These are phyloP conservation scores for Globisporangium paddicum DNA, from an alignment of 352 stramenopile genomes.

Conservation along the genomic window DNA sequence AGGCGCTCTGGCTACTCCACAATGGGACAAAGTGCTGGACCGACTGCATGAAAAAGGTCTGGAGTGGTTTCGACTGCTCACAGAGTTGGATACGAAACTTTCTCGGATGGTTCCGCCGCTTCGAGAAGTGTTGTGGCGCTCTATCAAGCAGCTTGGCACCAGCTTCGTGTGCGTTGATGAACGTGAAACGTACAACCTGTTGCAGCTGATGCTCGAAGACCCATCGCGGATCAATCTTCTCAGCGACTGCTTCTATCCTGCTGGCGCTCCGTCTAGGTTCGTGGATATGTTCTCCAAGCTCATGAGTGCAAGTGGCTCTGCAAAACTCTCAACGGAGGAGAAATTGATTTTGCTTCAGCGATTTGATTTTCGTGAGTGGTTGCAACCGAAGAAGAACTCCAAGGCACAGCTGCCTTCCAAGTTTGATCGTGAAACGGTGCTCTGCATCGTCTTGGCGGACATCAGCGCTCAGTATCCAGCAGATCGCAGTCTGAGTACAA, in stretches of 20 bases:
- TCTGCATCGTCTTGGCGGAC: slow-evolving; percentile 75
- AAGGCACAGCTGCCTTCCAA: slow-evolving; percentile 39
- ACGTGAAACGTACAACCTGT: slow-evolving; percentile 69
- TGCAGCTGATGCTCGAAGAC: slow-evolving; percentile 85
- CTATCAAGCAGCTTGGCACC: slow-evolving; percentile 76
- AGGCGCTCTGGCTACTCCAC: slow-evolving; percentile 12
- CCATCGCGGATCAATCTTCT: slow-evolving; percentile 73
- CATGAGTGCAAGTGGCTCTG: slow-evolving; percentile 67
- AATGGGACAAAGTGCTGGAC: slow-evolving; percentile 33
- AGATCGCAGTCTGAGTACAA: slow-evolving; percentile 28
- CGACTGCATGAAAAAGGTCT: slow-evolving; percentile 69
- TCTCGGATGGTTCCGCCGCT: slow-evolving; percentile 77
- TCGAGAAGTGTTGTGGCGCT: slow-evolving; percentile 76
- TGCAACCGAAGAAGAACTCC: slow-evolving; percentile 42
- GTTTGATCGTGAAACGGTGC: slow-evolving; percentile 78
- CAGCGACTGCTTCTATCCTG: slow-evolving; percentile 79
- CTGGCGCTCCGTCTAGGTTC: slow-evolving; percentile 63
- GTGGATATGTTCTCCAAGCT: slow-evolving; percentile 87
- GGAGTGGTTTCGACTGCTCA: slow-evolving; percentile 79
- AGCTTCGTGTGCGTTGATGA: slow-evolving; percentile 82
- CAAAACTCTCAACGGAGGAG: slow-evolving; percentile 65
- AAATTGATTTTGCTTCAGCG: slow-evolving; percentile 64
- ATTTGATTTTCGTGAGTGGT: slow-evolving; percentile 77
- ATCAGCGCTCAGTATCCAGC: slow-evolving; percentile 52
- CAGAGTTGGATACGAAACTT: slow-evolving; percentile 75